Evolutionary conservation across 805 yeast species (phyloP), one percentile per base, ranked within the genome.

Genomic region (Lipomyces orientalis): DNA sequence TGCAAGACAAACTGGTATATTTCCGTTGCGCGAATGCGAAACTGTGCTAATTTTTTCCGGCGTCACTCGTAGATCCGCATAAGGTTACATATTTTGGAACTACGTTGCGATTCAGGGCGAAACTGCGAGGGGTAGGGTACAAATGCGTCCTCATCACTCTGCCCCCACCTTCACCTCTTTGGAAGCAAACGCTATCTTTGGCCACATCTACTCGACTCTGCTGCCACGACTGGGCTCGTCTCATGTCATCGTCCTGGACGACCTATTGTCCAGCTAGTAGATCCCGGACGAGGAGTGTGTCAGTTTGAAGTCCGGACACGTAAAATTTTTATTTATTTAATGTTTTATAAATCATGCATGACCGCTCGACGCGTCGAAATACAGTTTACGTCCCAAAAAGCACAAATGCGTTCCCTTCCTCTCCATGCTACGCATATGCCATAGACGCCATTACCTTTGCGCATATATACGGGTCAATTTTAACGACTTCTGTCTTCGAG

Each of bases 251-350:
- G 97, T 93, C 0, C 84, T 95, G 87, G 99, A 99, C 2, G 99
- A 95, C 78, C 82, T 92, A 72, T 88, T 95, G 68, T 90, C 97
- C 12, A 89, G 95, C 7, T 98, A 95, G 80, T 95, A 98, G 98
- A 92, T 95, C 71, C 83, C 84, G 51, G 97, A 93, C 78, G 84
- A 87, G n/a, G 98, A n/a, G n/a, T n/a, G n/a, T n/a, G n/a, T n/a
- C n/a, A 94, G 77, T 95, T 91, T 78, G 88, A 83, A 76, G 87
- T 88, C 76, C 84, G 99, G 68, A 91, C 96, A n/a, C n/a, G n/a
- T n/a, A n/a, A n/a, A n/a, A n/a, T n/a, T n/a, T n/a, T n/a, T n/a
- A n/a, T n/a, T n/a, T n/a, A n/a, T n/a, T n/a, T n/a, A n/a, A n/a
- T n/a, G n/a, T n/a, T n/a, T n/a, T n/a, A n/a, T n/a, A n/a, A n/a